Percentiles rank a stretch among this genome's conserved stretches.
Conservation (phyloP, 352 stramenopile species). For the Thalassiosira ordinaria region DNA sequence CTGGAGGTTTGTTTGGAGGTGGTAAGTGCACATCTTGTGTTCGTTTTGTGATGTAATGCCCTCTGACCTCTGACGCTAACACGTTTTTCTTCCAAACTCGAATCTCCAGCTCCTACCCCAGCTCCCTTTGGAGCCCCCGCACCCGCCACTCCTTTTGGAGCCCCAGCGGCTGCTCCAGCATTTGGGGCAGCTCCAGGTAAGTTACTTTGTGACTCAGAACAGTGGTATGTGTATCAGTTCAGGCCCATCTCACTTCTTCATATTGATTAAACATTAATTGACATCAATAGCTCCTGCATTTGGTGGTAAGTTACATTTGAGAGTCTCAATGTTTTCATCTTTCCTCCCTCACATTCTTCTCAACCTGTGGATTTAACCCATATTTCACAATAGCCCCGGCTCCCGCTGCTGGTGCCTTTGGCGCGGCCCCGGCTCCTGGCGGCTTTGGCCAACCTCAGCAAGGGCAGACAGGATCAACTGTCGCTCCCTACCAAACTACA, state of each 20-base stretch:
- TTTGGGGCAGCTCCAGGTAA: slow-evolving; percentile 22
- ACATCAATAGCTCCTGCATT: slow-evolving; percentile 29
- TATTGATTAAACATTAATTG: too few relatives aligned
- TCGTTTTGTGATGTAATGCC: too few relatives aligned
- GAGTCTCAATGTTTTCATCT: background rate
- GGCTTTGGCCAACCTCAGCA: slow-evolving; percentile 25
- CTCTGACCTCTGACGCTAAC: too few relatives aligned
- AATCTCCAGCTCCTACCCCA: slow-evolving; percentile 51
- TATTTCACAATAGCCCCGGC: background rate
- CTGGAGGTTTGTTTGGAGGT: slow-evolving; percentile 20
- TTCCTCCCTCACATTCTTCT: background rate
- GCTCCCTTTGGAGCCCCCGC: slow-evolving; percentile 52
- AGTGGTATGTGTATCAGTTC: too few relatives aligned
- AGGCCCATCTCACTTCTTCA: too few relatives aligned
- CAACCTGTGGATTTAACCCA: background rate
- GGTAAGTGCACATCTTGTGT: slow-evolving; percentile 7
- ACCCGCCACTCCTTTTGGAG: slow-evolving; percentile 23
- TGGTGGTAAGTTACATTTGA: slow-evolving; percentile 3
- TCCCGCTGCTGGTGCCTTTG: slow-evolving; percentile 22
- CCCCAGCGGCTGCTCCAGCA: slow-evolving; percentile 22
- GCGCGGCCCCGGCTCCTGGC: slow-evolving; percentile 17
- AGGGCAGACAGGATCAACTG: slow-evolving; percentile 49
- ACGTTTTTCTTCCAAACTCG: background rate
- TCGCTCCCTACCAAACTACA: slow-evolving; percentile 69
- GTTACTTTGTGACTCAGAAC: too few relatives aligned